Evolutionary conservation across 768 basidiomycete species (phyloP), one percentile per base, ranked within the genome.

Genomic region (Xerocomus brunneocitrinus): DNA sequence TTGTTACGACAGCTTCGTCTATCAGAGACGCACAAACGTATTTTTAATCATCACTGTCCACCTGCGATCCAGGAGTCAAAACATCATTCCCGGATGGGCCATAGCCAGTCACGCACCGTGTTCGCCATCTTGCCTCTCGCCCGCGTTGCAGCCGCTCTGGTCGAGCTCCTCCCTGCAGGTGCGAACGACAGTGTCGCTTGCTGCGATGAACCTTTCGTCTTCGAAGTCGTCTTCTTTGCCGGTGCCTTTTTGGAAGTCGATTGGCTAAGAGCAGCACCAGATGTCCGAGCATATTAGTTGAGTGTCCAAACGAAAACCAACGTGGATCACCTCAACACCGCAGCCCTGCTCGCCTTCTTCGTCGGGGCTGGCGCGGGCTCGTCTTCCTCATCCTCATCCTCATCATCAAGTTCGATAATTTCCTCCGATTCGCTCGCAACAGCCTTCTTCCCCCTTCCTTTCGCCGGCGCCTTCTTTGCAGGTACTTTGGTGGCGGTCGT

Each of bases 81-180:
- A 8, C 9, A 10, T 28, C 5, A 41, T 19, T 46, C 32, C 5
- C 8, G 7, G 4, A 30, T 16, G 43, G 16, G 3, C 8, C 10
- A 38, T 7, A 12, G 12, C 24, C 14, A 12, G 28, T 44, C 48
- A 69, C 75, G 54, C 47, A 79, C 77, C 50, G 67, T 65, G 35
- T 62, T 71, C 3, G 81, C 78, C 69, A 87, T 79, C 69, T 73
- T 88, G 40, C 79, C 78, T 61, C 76, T 80, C 9, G 89, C 85
- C 60, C 75, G 83, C 16, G 82, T 75, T 7, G 89, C 89, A 13
- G 89, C 89, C 0, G 85, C 78, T 49, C 89, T 70, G 1, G 83
- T 81, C 14, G 83, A 78, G 32, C 60, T 67, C 8, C 84, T 73
- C 7, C 79, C 79, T 30, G 77, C 74, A 9, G 87, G 83, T 0